Base-by-base conservation (phyloP, 768 basidiomycete genomes). In the Russula ochroleuca region DNA sequence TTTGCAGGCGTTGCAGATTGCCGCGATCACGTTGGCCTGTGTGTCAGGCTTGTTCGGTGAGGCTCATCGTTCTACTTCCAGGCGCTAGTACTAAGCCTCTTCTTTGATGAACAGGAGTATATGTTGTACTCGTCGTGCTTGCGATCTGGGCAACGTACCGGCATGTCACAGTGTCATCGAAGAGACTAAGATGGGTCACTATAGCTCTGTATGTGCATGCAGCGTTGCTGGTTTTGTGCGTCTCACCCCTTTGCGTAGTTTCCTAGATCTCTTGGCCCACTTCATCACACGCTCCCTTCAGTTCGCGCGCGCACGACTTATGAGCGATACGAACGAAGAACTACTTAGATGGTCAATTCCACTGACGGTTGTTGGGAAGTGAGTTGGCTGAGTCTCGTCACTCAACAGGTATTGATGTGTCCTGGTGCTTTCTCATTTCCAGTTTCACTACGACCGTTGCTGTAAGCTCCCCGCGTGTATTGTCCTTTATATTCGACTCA, bases 171-270 rank as follows among this genome's bases (percentile, higher is more conserved):
- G 23, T 21, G n/a, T 57, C 57, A 14, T 64, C 56, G 38, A 63
- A 57, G 38, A 58, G 69, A 21, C 61, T 70, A 19, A 45, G 61
- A 58, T 40, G 62, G 47, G 66, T 71, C 55, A 68, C 71, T 1
- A 57, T 66, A 31, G 38, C 63, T 14, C 63, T 72, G 71, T 69
- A 54, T 19, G 68, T 61, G 15, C 41, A 19, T 14, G 37, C 25
- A 15, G 23, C 37, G n/a, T 40, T 48, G 35, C 25, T 37, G 25
- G 40, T 23, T 38, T 6, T 23, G 87, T 61, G n/a, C n/a, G 6
- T 53, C 49, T 63, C 56, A 63, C 31, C 17, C 14, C 17, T 31
- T 47, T n/a, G 28, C 31, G 8, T 49, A 72, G 71, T 10, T 72
- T 70, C 43, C 2, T 72, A 6, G 61, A 65, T 23, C 60, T 72